These are phyloP conservation scores for Leccinum subtestaceum DNA, from an alignment of 768 basidiomycete genomes.

Conservation along the genomic window DNA sequence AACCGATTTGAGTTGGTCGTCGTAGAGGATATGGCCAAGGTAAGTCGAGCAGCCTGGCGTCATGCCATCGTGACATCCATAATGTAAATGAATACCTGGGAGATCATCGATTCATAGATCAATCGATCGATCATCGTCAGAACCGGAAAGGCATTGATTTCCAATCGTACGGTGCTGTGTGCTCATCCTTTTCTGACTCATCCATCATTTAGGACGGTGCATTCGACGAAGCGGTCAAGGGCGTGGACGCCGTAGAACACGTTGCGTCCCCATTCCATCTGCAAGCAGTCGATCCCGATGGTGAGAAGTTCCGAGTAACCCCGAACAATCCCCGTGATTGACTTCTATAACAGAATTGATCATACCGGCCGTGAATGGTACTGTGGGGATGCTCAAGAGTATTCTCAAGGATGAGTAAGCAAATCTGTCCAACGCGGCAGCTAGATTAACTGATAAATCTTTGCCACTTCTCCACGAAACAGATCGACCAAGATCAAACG, in stretches of 20 bases:
- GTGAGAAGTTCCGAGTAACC: constrained; percentile 8
- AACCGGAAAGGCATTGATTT: background rate
- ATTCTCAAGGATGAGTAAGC: constrained; percentile 50
- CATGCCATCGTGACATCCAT: background rate
- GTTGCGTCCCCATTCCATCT: constrained; percentile 61
- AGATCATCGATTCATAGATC: background rate
- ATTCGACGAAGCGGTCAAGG: constrained; percentile 78
- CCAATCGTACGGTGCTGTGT: background rate
- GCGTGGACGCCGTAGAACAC: constrained; percentile 69
- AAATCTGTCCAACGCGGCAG: constrained; percentile 1
- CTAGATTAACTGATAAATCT: background rate
- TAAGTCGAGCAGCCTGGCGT: constrained; percentile 19
- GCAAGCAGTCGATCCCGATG: constrained; percentile 44
- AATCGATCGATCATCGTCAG: background rate
- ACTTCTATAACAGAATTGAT: constrained; percentile 48
- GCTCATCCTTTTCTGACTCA: background rate
- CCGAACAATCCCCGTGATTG: background rate
- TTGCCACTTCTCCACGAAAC: background rate
- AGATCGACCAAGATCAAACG: constrained; percentile 52
- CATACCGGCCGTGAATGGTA: constrained; percentile 70
- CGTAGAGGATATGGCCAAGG: constrained; percentile 66
- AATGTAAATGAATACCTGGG: background rate
- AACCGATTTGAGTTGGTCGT: constrained; percentile 61
- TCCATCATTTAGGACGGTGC: constrained; percentile 47
- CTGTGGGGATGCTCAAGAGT: constrained; percentile 57